A percentile compares a stretch with the other conserved stretches of the same genome.
These are phyloP conservation scores for Carex kokanica DNA, from an alignment of 176 grass and related monocot genomes.

Conservation along the genomic window DNA sequence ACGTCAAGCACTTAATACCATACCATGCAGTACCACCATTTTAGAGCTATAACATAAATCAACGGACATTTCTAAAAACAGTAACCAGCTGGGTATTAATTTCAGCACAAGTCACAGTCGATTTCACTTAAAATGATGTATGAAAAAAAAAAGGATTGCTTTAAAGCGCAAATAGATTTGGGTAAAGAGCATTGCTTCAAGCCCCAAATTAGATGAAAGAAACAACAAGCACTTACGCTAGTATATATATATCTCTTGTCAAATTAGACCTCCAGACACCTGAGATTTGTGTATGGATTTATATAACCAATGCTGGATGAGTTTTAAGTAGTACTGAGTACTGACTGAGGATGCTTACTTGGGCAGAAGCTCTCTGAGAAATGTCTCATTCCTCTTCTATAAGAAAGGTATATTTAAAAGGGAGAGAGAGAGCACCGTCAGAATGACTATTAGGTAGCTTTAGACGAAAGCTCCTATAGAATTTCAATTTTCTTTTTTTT, in stretches of 20 bases:
- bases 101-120: not conserved
- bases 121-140: not conserved
- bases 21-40: not conserved
- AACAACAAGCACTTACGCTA: not conserved
- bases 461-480: not conserved
- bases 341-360: slow-evolving; percentile 1
- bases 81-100: not conserved
- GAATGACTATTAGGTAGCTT: not conserved
- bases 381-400: slow-evolving; percentile 21
- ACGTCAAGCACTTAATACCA: not conserved
- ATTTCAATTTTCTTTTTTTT: not conserved
- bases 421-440: not conserved
- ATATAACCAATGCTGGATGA: not conserved
- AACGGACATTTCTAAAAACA: not conserved
- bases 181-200: not conserved
- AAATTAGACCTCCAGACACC: not conserved
- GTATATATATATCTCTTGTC: too few species aligned
- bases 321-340: not conserved
- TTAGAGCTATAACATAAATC: not conserved
- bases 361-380: not conserved
- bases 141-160: not conserved
- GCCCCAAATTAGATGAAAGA: not conserved
- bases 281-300: slow-evolving; percentile 4
- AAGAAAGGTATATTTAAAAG: slow-evolving; percentile 19
- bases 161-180: not conserved